Evolutionary conservation across 441 rosid species (phyloP).

Genomic region (Raphanus hybrid): DNA sequence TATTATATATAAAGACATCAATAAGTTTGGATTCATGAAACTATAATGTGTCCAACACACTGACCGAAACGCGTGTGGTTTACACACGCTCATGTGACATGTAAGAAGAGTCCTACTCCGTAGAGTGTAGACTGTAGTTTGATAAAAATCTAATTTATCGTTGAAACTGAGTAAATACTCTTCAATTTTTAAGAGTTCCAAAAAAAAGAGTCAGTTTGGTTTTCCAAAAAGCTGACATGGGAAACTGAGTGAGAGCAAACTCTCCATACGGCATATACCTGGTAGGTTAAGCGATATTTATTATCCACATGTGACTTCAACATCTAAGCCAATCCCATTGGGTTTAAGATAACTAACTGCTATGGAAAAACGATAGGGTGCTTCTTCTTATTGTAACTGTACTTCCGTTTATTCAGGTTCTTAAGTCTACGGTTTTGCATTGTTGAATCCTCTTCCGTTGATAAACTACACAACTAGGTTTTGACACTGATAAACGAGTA

Average conservation of each 20-base stretch:
- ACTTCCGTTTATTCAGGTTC: not conserved
- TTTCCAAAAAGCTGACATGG: not conserved
- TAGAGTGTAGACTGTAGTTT: not conserved
- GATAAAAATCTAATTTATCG: not conserved
- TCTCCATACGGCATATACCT: not conserved
- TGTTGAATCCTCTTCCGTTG: not conserved
- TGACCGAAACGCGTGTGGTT: constrained; percentile 5
- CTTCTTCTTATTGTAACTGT: not conserved
- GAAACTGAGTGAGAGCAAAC: not conserved
- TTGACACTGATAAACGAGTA: not conserved
- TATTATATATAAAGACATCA: not conserved
- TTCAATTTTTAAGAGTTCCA: too few species aligned
- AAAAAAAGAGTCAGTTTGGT: not conserved
- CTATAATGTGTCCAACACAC: constrained; percentile 1
- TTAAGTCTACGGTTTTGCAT: not conserved
- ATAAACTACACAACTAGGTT: not conserved
- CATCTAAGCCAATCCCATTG: not conserved
- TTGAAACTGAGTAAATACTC: not conserved
- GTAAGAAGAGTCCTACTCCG: not conserved
- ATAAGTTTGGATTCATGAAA: not conserved
- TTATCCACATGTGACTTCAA: not conserved
- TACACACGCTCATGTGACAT: constrained; percentile 7
- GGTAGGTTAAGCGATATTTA: not conserved
- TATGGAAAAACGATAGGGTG: too few species aligned
- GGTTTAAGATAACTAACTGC: too few species aligned